A percentile compares a stretch with the other conserved stretches of the same genome.
These are phyloP conservation scores for Hura crepitans DNA, from an alignment of 441 rosid species.

Conservation along the genomic window DNA sequence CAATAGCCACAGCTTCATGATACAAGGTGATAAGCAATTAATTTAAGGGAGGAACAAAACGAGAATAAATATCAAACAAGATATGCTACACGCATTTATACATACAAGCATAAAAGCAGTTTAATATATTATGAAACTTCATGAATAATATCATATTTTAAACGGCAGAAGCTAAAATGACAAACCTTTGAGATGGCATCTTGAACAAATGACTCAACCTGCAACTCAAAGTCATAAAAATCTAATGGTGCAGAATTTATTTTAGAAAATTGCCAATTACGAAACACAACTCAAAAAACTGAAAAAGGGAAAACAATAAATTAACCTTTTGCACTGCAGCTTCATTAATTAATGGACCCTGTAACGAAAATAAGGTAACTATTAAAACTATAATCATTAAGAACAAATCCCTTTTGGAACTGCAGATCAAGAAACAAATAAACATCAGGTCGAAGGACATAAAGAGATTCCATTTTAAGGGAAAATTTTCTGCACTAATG, in stretches of 20 bases:
- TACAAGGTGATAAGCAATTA: background rate
- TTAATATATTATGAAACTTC: background rate
- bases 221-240: conserved; percentile 27
- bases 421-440: background rate
- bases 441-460: background rate
- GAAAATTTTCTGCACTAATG: background rate
- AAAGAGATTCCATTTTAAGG: background rate
- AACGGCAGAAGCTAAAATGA: conserved; percentile 22
- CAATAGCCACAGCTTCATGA: background rate
- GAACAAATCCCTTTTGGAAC: conserved; percentile 18
- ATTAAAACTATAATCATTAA: conserved; percentile 10
- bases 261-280: conserved; percentile 10
- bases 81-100: background rate
- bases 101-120: background rate
- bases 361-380: conserved; percentile 24
- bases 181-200: conserved; percentile 88
- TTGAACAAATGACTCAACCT: conserved; percentile 82
- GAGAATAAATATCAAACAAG: background rate
- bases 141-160: background rate
- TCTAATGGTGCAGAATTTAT: conserved; percentile 14
- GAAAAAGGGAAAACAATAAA: conserved; percentile 16
- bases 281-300: conserved; percentile 5
- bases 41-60: background rate
- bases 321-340: conserved; percentile 85
- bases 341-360: conserved; percentile 98